These are phyloP conservation scores for Salvia hispanica DNA, from an alignment of 257 asterid genomes.

Conservation along the genomic window DNA sequence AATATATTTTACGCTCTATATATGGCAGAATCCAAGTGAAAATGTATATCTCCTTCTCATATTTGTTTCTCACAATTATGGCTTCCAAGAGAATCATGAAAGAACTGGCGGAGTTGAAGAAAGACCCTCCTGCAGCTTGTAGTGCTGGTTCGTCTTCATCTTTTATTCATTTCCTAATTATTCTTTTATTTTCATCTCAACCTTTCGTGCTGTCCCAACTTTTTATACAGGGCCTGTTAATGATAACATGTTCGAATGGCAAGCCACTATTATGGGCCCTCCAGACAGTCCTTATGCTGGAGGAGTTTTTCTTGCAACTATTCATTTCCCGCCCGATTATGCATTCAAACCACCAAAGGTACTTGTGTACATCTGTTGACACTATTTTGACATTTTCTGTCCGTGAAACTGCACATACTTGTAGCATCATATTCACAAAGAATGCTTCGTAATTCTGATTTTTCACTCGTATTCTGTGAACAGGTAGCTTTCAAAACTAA, in stretches of 20 bases:
- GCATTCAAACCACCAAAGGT: conserved; percentile 89
- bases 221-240: conserved; percentile 66
- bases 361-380: neutral
- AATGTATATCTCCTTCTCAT: no score
- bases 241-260: conserved; percentile 77
- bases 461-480: neutral
- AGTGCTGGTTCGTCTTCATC: conserved; percentile 52
- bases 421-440: neutral
- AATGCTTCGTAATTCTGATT: neutral
- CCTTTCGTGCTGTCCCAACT: neutral
- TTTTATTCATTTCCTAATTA: neutral
- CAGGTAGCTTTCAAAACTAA: conserved; percentile 54
- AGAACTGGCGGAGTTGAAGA: conserved; percentile 60
- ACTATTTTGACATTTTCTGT: neutral
- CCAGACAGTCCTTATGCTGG: conserved; percentile 80
- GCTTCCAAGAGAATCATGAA: conserved; percentile 68
- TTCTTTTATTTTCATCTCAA: neutral
- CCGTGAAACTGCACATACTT: neutral
- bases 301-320: conserved; percentile 66
- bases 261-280: conserved; percentile 86
- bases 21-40: no score
- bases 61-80: conserved; percentile 36
- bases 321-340: conserved; percentile 81
- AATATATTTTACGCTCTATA: no score
- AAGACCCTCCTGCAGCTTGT: conserved; percentile 70